These are phyloP conservation scores for Geotrichum phurueaensis DNA, from an alignment of 1,139 yeast species.

Conservation along the genomic window DNA sequence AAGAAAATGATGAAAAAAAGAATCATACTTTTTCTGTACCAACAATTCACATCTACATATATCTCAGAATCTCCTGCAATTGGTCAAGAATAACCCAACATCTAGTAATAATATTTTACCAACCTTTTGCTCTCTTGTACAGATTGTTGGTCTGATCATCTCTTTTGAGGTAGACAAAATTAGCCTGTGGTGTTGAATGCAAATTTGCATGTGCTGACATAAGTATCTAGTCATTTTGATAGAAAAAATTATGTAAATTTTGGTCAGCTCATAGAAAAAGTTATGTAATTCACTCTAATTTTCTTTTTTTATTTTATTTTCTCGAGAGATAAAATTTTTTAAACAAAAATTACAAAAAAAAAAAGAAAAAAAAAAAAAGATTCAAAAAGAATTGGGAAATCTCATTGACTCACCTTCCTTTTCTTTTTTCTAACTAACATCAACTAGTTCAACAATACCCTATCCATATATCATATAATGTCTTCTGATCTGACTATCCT, in stretches of 20 bases:
- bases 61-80: neutral
- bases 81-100: neutral
- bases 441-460: neutral
- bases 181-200: neutral
- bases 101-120: neutral
- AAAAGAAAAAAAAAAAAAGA: neutral
- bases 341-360: neutral
- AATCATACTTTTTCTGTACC: too few relatives aligned
- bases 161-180: neutral
- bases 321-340: neutral
- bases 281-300: neutral
- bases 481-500: constrained; percentile 49
- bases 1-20: too few relatives aligned
- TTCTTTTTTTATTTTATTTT: neutral
- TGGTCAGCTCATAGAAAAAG: neutral
- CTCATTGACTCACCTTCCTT: constrained; percentile 6
- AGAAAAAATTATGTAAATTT: neutral
- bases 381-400: neutral
- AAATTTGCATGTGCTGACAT: neutral
- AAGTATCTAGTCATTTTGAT: neutral
- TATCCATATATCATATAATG: constrained; percentile 3
- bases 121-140: neutral
- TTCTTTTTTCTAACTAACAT: constrained; percentile 2
- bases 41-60: too few relatives aligned
- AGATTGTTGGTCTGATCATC: neutral